Evolutionary conservation across 2,329 filamentous ascomycete species (phyloP).

Genomic region (Emergomyces orientalis): DNA sequence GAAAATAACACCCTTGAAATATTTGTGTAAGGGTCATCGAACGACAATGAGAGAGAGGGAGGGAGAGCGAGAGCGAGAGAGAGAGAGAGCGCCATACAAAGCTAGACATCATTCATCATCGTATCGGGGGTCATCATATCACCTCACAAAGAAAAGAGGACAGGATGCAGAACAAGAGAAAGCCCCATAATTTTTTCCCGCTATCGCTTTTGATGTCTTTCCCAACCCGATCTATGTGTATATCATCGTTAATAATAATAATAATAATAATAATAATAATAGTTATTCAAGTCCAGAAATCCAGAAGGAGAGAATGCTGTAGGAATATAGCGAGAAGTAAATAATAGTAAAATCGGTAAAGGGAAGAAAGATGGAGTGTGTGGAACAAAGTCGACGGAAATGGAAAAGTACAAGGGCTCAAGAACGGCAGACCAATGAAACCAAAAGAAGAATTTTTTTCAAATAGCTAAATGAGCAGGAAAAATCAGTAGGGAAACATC

Average conservation of each 20-base stretch:
- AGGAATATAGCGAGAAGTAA: neutral
- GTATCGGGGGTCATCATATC: constrained; percentile 7
- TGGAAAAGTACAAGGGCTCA: neutral
- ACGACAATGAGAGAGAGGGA: neutral
- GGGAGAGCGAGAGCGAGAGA: no score
- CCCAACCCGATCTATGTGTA: constrained; percentile 2
- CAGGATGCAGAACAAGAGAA: neutral
- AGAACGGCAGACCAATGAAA: neutral
- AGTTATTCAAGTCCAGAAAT: neutral
- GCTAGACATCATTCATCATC: constrained; percentile 5
- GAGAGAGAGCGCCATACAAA: neutral
- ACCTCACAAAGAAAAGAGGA: constrained; percentile 6
- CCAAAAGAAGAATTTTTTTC: neutral
- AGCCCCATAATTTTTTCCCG: neutral
- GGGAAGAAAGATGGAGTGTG: neutral
- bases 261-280: neutral
- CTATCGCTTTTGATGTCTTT: neutral
- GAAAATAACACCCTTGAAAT: neutral
- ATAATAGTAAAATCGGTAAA: neutral
- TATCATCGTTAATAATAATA: neutral
- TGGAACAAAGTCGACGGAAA: neutral
- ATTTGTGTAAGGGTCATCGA: neutral
- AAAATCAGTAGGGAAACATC: neutral
- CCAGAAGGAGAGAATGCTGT: neutral
- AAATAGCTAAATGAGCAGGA: neutral